Percentiles rank a stretch among this genome's conserved stretches.
phyloP scores from a whole-genome alignment of 805 yeast genomes.

The Ogataea saltuana region DNA sequence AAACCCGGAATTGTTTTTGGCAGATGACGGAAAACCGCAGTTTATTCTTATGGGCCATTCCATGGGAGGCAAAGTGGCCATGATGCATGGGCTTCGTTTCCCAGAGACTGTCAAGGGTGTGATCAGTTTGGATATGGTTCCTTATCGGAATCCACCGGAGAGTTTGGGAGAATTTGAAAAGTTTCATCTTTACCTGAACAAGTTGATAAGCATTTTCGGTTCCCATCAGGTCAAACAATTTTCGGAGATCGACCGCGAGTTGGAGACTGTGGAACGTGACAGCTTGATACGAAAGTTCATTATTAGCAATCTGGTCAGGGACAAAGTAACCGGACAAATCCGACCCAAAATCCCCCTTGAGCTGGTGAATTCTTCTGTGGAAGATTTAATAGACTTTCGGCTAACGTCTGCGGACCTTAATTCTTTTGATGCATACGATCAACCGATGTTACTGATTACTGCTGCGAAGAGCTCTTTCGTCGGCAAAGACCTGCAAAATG shows the following conservation, averaged over 20 bases:
- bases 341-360: constrained; percentile 61
- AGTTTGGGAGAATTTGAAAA: constrained; percentile 32
- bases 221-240: constrained; percentile 11
- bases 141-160: constrained; percentile 52
- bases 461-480: constrained; percentile 61
- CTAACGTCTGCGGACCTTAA: constrained; percentile 19
- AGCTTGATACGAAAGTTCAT: constrained; percentile 68
- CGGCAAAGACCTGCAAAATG: constrained; percentile 22
- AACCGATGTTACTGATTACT: constrained; percentile 75
- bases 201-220: constrained; percentile 10
- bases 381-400: constrained; percentile 60
- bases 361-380: constrained; percentile 60
- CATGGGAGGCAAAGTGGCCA: constrained; percentile 92
- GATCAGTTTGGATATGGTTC: constrained; percentile 81
- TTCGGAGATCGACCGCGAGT: constrained; percentile 57
- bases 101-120: constrained; percentile 60
- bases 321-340: constrained; percentile 17
- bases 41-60: constrained; percentile 65
- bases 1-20: constrained; percentile 20
- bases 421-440: constrained; percentile 48
- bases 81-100: constrained; percentile 73
- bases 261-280: constrained; percentile 62
- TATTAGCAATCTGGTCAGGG: constrained; percentile 60
- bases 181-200: constrained; percentile 28
- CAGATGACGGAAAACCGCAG: constrained; percentile 40